Percentiles rank a stretch among this genome's conserved stretches.
Evolutionary conservation across 2,329 filamentous ascomycete genomes (phyloP).

Genomic region (Grosmannia clavigera): DNA sequence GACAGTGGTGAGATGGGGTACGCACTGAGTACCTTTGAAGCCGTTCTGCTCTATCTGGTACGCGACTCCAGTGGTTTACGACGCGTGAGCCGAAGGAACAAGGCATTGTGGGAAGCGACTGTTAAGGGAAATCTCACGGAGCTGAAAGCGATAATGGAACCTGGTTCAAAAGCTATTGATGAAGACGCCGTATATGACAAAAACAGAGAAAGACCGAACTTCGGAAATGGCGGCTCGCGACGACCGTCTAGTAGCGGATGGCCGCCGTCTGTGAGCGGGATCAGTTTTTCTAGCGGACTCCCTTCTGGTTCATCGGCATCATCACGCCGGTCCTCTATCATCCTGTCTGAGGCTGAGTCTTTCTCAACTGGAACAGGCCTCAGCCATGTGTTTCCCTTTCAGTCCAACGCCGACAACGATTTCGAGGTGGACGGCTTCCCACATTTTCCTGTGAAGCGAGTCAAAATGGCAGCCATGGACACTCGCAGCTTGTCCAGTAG

Average conservation of each 20-base stretch:
- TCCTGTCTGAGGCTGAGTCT: constrained; percentile 30
- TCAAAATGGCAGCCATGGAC: constrained; percentile 82
- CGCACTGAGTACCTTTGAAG: constrained; percentile 89
- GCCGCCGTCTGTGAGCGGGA: constrained; percentile 28
- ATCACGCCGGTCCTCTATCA: constrained; percentile 29
- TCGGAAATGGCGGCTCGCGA: not conserved
- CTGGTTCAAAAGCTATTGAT: constrained; percentile 34
- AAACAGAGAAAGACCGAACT: not conserved
- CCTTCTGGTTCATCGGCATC: constrained; percentile 15
- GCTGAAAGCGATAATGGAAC: constrained; percentile 70
- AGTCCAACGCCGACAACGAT: constrained; percentile 21
- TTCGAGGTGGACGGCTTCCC: constrained; percentile 18
- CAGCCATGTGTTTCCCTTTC: constrained; percentile 85
- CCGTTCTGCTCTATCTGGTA: constrained; percentile 77
- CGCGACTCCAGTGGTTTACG: constrained; percentile 71
- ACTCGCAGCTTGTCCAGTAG: constrained; percentile 77
- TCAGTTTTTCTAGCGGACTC: constrained; percentile 32
- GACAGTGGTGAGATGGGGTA: constrained; percentile 95
- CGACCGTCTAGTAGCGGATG: constrained; percentile 27
- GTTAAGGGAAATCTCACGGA: constrained; percentile 64
- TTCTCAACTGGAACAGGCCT: constrained; percentile 49
- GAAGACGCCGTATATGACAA: constrained; percentile 26
- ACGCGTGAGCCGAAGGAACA: constrained; percentile 76
- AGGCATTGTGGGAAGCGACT: constrained; percentile 75
- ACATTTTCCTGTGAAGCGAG: constrained; percentile 32